Base-by-base conservation (phyloP, 1,139 yeast genomes). In the Geotrichum bryndzae region DNA sequence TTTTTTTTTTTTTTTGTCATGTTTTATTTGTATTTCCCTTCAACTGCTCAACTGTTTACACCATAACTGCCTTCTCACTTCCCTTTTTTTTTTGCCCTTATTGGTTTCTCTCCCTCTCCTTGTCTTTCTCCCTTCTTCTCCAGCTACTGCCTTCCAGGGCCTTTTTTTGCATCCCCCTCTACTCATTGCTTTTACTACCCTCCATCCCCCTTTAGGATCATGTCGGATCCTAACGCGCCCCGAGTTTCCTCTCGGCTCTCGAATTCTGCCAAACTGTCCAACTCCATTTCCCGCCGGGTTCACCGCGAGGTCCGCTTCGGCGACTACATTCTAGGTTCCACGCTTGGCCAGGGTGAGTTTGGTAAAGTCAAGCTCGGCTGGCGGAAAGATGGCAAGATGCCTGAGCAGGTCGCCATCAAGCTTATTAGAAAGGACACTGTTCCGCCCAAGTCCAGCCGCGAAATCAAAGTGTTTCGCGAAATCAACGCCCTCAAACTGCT, bases 331-430 rank as follows among this genome's bases (percentile, higher is more conserved):
- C 80, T 94, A 7, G 98, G 98, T 3, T 87, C 96, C 25, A 92
- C 98, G 1, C 78, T 94, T n/a, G 99, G 99, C 51, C 97, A 92
- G 76, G 99, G 99, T 54, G 98, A 94, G 73, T 94, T 94, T 74
- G 99, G 98, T 63, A 92, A 92, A 75, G 99, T 94, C 65, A 94
- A 92, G 74, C 80, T 94, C n/a, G 98, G 97, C 23, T 92, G 97
- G 97, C 80, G 96, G 46, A 87, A 87, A 73, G 88, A 60, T 22
- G 62, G 61, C 51, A 61, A 61, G 29, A 58, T 52, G 35, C 63
- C 65, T 10, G 63, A 60, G 45, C 65, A 62, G 31, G 97, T 92
- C 29, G 99, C 99, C 58, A 91, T 94, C 69, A 94, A 94, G 73
- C 82, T 94, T 65, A 90, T 94, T 64, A 86, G 92, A 70, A 81